A percentile compares a stretch with the other conserved stretches of the same genome.
phyloP scores from a whole-genome alignment of 257 asterid genomes.

The Penstemon davidsonii region DNA sequence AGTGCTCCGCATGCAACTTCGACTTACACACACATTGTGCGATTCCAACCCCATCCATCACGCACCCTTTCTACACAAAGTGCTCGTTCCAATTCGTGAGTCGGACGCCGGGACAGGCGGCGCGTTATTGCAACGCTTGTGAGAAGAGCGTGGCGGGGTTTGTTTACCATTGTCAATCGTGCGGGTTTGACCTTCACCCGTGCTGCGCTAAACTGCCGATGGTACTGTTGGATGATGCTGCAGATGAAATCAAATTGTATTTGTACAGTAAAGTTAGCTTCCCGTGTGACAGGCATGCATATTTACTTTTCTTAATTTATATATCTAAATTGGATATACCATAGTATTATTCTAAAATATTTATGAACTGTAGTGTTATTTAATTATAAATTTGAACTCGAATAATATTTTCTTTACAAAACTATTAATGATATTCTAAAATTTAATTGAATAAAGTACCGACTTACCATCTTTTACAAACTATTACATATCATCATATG shows the following conservation, averaged over 20 bases:
- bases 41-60: constrained; percentile 54
- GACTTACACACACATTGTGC: constrained; percentile 93
- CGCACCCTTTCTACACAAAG: constrained; percentile 78
- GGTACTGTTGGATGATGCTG: constrained; percentile 61
- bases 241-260: constrained; percentile 57
- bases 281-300: constrained; percentile 59
- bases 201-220: constrained; percentile 96
- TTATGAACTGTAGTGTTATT: too few species aligned
- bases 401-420: too few species aligned
- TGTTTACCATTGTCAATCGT: constrained; percentile 76
- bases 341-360: too few species aligned
- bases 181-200: constrained; percentile 96
- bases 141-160: constrained; percentile 82
- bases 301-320: background rate
- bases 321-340: background rate
- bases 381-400: too few species aligned
- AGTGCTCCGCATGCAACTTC: constrained; percentile 69
- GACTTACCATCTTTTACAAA: too few species aligned
- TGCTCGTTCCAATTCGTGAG: constrained; percentile 79
- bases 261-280: constrained; percentile 61
- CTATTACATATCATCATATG: too few species aligned
- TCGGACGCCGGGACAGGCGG: constrained; percentile 65
- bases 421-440: too few species aligned
- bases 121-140: constrained; percentile 95
- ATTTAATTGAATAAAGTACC: too few species aligned